Conservation (phyloP, 352 stramenopile species). For the Phytophthora litchii region DNA sequence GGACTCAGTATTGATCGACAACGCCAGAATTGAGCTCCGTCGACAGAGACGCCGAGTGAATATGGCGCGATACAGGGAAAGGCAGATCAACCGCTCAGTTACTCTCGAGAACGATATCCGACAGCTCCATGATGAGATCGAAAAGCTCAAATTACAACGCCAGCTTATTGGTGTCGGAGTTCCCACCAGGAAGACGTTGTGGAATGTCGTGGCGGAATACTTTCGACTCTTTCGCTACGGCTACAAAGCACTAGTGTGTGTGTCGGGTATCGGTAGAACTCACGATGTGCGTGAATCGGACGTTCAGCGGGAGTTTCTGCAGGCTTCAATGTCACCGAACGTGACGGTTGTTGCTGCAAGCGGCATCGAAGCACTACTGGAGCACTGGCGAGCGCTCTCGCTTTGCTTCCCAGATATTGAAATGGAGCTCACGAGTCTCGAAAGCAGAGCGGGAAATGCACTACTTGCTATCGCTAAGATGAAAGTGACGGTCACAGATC, state of each 20-base stretch:
- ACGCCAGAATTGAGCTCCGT: too few species aligned
- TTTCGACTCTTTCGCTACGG: conserved; percentile 1
- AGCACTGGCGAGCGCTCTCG: conserved; percentile 4
- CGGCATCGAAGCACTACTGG: conserved; percentile 1
- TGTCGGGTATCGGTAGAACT: too few species aligned
- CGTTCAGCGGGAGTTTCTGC: neutral
- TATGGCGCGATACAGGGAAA: neutral
- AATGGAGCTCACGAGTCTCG: too few species aligned
- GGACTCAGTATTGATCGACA: too few species aligned
- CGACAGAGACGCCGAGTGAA: too few species aligned
- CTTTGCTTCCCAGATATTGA: neutral
- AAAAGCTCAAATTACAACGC: neutral
- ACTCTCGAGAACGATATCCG: neutral
- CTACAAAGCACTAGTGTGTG: neutral
- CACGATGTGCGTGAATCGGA: neutral
- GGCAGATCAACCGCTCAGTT: neutral
- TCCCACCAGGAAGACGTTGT: neutral
- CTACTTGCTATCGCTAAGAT: conserved; percentile 5
- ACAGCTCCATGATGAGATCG: neutral
- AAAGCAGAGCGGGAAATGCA: too few species aligned
- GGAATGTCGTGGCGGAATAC: neutral
- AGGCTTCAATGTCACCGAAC: neutral
- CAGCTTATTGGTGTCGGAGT: neutral
- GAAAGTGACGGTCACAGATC: conserved; percentile 1
- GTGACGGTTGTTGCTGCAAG: neutral